These are phyloP conservation scores for Podospora conica DNA, from an alignment of 495 filamentous ascomycete species.

Conservation along the genomic window DNA sequence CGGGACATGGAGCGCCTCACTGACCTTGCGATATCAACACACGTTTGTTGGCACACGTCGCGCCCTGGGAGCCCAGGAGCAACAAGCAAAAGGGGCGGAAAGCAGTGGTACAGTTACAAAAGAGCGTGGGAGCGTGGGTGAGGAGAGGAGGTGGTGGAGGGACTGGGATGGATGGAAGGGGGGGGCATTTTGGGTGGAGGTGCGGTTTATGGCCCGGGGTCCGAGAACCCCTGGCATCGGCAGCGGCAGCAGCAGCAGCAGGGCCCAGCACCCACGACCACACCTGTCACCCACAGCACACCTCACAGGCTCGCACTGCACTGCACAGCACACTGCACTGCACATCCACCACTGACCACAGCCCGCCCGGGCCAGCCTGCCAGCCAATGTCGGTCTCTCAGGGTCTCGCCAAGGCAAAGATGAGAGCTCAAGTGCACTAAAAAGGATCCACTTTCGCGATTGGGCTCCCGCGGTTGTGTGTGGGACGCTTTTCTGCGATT, in stretches of 20 bases:
- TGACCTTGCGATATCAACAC: constrained; percentile 21
- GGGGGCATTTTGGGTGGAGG: constrained; percentile 33
- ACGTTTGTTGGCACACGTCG: constrained; percentile 32
- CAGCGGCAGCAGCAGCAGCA: constrained; percentile 1
- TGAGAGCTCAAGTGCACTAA: constrained; percentile 23
- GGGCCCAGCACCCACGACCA: not conserved
- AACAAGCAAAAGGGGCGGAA: constrained; percentile 23
- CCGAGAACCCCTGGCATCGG: constrained; percentile 20
- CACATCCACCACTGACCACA: not conserved
- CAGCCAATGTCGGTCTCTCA: constrained; percentile 18
- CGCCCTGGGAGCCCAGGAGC: constrained; percentile 35
- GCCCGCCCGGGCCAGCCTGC: too few species aligned
- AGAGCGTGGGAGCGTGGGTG: constrained; percentile 35
- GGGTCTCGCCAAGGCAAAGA: constrained; percentile 13
- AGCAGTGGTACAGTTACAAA: constrained; percentile 32
- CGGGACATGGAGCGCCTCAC: constrained; percentile 4
- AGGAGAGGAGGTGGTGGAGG: constrained; percentile 14
- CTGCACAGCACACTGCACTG: not conserved
- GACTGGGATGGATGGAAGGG: constrained; percentile 2
- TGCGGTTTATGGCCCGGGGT: constrained; percentile 27
- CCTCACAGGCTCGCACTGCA: not conserved
- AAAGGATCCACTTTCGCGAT: constrained; percentile 25
- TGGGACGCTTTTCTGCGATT: constrained; percentile 3
- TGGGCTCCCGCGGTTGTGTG: constrained; percentile 24
- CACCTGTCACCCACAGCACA: not conserved